phyloP scores from a whole-genome alignment of 1,284 basidiomycete genomes.

The Microstroma glucosiphilum region DNA sequence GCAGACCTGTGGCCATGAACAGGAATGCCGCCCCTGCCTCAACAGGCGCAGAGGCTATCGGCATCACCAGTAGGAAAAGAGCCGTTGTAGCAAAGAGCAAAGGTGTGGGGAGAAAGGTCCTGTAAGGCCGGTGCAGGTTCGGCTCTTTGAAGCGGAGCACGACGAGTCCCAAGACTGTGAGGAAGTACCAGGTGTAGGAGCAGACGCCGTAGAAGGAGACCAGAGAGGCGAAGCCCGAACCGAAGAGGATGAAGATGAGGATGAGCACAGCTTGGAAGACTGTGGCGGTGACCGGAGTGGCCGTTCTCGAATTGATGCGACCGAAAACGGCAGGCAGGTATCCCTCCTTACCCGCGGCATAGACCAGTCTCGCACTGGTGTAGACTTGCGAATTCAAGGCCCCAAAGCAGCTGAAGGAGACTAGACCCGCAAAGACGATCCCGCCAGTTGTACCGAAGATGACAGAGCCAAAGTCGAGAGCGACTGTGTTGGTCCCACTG shows the following conservation, averaged over 20 bases:
- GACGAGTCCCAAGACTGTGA: conserved; percentile 67
- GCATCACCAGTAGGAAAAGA: conserved; percentile 88
- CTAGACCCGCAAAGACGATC: conserved; percentile 76
- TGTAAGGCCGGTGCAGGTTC: conserved; percentile 63
- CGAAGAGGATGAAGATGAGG: conserved; percentile 37
- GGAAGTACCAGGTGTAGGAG: conserved; percentile 43
- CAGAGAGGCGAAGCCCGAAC: conserved; percentile 53
- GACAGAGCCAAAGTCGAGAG: conserved; percentile 77
- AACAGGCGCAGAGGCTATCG: conserved; percentile 82
- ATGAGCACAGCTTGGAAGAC: conserved; percentile 56
- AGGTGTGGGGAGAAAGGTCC: conserved; percentile 81
- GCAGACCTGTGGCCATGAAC: neutral
- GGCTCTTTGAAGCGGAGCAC: conserved; percentile 87
- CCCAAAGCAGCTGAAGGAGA: conserved; percentile 72
- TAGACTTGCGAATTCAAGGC: conserved; percentile 39
- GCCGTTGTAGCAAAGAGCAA: conserved; percentile 84
- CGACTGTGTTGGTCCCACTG: conserved; percentile 70
- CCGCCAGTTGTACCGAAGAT: conserved; percentile 80
- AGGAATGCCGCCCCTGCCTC: conserved; percentile 55
- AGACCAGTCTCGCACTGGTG: conserved; percentile 67
- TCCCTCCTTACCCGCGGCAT: conserved; percentile 77
- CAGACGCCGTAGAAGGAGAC: conserved; percentile 54
- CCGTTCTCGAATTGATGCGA: conserved; percentile 18
- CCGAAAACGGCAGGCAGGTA: conserved; percentile 58
- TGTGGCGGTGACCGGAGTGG: conserved; percentile 33